Base-by-base conservation (phyloP, 495 filamentous ascomycete genomes). In the Apodospora peruviana region DNA sequence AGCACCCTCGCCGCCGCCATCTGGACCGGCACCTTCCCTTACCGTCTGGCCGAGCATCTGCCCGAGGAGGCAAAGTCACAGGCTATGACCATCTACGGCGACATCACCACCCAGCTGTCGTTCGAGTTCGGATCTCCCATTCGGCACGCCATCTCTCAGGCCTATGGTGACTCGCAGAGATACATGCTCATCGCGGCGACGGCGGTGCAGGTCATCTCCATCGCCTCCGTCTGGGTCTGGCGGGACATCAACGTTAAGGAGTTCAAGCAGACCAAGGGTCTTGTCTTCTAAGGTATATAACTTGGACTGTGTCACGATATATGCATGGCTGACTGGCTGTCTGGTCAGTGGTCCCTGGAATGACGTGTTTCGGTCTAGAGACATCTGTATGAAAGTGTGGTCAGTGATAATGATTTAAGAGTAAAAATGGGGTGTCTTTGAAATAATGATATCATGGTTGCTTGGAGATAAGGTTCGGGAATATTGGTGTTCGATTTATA, bases 21-120 rank as follows among this genome's bases (percentile, higher is more conserved):
- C 52, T 90, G 84, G 79, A 81, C 76, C 2, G 72, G 76, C 51
- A 71, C 76, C 23, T 80, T 87, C 59, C 78, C 75, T 10, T 40
- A 50, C 0, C 67, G 68, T 8, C 71, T 91, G 10, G 45, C 53
- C 23, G 40, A 69, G 25, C 71, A 79, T 50, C 74, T 91, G 0
- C 87, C 87, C 0, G 63, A 67, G 0, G 78, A 79, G 45, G 67
- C 65, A 21, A 69, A 54, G 17, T 68, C 56, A 5, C 58, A 82
- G 38, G 48, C 72, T 2, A 37, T 65, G 2, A 29, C 7, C 18
- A 87, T 87, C 50, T 86, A 83, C 55, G 68, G 62, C 17, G 61
- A 62, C 23, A 48, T 87, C 16, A 35, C 50, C 1, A 54, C 55
- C 4, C 82, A 86, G 53, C 59, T 83, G 35, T 67, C 62, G 20